Evolutionary conservation across 768 basidiomycete genomes (phyloP).

Genomic region (Suillus brevipes): DNA sequence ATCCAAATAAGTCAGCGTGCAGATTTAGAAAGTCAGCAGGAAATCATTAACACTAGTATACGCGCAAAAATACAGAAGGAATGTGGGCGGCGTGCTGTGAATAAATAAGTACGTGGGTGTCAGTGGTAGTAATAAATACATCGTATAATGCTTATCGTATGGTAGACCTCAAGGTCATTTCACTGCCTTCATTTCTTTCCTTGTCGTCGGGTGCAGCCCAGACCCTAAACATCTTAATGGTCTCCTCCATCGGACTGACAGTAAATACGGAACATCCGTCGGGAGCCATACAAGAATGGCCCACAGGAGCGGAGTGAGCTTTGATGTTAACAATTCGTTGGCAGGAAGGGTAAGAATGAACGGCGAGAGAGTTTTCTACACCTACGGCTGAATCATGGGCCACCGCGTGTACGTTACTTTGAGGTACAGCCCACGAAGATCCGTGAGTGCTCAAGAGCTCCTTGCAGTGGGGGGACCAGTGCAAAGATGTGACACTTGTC

Average conservation of each 20-base stretch:
- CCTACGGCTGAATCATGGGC: slow-evolving; percentile 20
- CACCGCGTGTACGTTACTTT: slow-evolving; percentile 19
- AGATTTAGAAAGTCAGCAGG: background rate
- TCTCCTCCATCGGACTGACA: slow-evolving; percentile 61
- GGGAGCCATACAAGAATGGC: slow-evolving; percentile 63
- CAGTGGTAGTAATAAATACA: slow-evolving; percentile 7
- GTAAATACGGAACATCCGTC: slow-evolving; percentile 65
- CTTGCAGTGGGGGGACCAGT: slow-evolving; percentile 77
- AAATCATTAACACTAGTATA: slow-evolving; percentile 3
- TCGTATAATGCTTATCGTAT: slow-evolving; percentile 25
- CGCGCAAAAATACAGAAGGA: slow-evolving; percentile 1
- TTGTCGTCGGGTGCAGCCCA: slow-evolving; percentile 41
- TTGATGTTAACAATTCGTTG: slow-evolving; percentile 51
- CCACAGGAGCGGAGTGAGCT: slow-evolving; percentile 56
- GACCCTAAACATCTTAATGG: slow-evolving; percentile 74
- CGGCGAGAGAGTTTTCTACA: slow-evolving; percentile 44
- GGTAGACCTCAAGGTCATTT: slow-evolving; percentile 23
- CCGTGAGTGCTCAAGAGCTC: slow-evolving; percentile 85
- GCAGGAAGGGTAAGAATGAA: slow-evolving; percentile 55
- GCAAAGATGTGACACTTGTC: slow-evolving; percentile 59
- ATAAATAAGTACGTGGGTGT: slow-evolving; percentile 14
- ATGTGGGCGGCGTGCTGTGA: background rate
- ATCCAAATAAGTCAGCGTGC: background rate
- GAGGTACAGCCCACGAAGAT: slow-evolving; percentile 29
- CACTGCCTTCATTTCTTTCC: slow-evolving; percentile 20